These are phyloP conservation scores for Starmerella stigmatis DNA, from an alignment of 805 yeast genomes.

Conservation along the genomic window DNA sequence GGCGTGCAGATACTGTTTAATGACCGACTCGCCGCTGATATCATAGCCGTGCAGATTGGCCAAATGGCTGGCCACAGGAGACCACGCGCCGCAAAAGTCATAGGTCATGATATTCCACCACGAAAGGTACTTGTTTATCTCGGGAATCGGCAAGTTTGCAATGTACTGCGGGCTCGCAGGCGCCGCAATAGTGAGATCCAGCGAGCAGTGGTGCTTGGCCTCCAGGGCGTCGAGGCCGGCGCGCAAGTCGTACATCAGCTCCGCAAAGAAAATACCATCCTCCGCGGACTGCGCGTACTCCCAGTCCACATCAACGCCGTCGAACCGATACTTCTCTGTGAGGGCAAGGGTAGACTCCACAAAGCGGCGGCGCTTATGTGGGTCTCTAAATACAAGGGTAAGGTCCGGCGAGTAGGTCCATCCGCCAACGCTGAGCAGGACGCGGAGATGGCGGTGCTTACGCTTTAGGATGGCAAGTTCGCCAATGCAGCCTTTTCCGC, in stretches of 20 bases:
- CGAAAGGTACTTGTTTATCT: conserved; percentile 49
- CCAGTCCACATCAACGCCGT: conserved; percentile 93
- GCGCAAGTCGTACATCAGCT: conserved; percentile 37
- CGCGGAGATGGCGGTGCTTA: conserved; percentile 36
- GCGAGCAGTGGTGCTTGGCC: conserved; percentile 24
- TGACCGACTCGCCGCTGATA: conserved; percentile 41
- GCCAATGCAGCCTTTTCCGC: conserved; percentile 40
- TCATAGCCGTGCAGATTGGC: conserved; percentile 51
- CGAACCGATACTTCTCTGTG: conserved; percentile 53
- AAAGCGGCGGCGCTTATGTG: conserved; percentile 37
- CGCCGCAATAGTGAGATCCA: conserved; percentile 59
- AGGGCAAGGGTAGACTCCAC: conserved; percentile 39
- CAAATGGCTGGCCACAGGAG: conserved; percentile 50
- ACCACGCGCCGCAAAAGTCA: conserved; percentile 78
- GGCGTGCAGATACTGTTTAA: conserved; percentile 35
- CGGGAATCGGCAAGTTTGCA: conserved; percentile 35
- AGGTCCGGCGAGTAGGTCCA: conserved; percentile 47
- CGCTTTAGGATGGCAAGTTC: conserved; percentile 36
- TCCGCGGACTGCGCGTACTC: conserved; percentile 56
- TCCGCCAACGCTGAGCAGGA: conserved; percentile 78
- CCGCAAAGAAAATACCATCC: conserved; percentile 40
- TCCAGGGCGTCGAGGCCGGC: conserved; percentile 34
- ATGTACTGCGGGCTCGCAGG: conserved; percentile 53
- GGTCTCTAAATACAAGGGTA: conserved; percentile 36
- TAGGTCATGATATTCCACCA: conserved; percentile 88